A percentile compares a stretch with the other conserved stretches of the same genome.
These are phyloP conservation scores for Candida gigantensis DNA, from an alignment of 1,139 yeast genomes.

Conservation along the genomic window DNA sequence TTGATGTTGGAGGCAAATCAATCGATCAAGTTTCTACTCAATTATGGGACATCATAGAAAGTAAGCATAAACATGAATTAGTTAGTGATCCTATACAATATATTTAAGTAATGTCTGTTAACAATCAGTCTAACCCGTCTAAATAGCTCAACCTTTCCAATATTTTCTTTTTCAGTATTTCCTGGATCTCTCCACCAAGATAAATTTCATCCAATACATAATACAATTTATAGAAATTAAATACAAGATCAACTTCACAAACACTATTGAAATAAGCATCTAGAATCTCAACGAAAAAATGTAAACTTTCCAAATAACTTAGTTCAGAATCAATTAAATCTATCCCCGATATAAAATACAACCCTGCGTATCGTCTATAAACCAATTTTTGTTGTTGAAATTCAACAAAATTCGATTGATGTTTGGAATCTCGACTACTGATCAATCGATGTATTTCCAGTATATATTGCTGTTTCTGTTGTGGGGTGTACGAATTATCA, in stretches of 20 bases:
- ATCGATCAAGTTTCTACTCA: slow-evolving; percentile 54
- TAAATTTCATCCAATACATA: slow-evolving; percentile 73
- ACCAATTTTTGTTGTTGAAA: slow-evolving; percentile 71
- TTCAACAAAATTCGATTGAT: slow-evolving; percentile 79
- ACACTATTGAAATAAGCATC: slow-evolving; percentile 86
- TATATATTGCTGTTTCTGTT: slow-evolving; percentile 58
- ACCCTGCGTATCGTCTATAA: slow-evolving; percentile 89
- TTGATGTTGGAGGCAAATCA: slow-evolving; percentile 62
- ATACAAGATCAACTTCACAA: slow-evolving; percentile 91
- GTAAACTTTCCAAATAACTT: slow-evolving; percentile 79
- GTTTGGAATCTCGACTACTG: slow-evolving; percentile 79
- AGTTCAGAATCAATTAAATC: slow-evolving; percentile 78
- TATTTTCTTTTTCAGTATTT: slow-evolving; percentile 61
- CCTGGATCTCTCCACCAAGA: slow-evolving; percentile 78
- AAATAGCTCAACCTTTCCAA: slow-evolving; percentile 53
- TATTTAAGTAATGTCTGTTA: slow-evolving; percentile 3
- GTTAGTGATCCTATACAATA: slow-evolving; percentile 17
- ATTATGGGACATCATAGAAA: slow-evolving; percentile 29
- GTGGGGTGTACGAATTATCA: slow-evolving; percentile 31
- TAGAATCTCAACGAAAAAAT: slow-evolving; percentile 82
- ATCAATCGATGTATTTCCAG: slow-evolving; percentile 79
- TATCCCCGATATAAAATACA: slow-evolving; percentile 79
- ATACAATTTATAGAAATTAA: slow-evolving; percentile 75
- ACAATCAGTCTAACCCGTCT: slow-evolving; percentile 41
- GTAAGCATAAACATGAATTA: slow-evolving; percentile 15